Base-by-base conservation (phyloP, 768 basidiomycete species). In the Polyporus arcularius region DNA sequence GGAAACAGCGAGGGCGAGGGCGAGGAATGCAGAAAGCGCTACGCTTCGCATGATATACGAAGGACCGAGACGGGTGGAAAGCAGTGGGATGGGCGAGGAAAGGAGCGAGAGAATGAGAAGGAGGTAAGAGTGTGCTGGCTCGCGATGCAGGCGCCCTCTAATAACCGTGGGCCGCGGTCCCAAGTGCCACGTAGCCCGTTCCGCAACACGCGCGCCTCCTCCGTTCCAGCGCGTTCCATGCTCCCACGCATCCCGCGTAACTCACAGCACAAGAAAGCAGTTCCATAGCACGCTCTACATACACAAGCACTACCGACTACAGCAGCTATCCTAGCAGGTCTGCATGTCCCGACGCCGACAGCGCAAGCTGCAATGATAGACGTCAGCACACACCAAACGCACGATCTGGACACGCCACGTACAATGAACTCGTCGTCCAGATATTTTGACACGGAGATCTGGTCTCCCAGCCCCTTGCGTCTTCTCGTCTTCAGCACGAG, bases 401-500 rank as follows among this genome's bases (percentile, higher is more conserved):
- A 14, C 26, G 1, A 48, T 31, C 50, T 53, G 4, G 4, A 53
- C 38, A 54, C 12, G 32, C 15, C 16, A 83, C 89, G 71, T 73
- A 92, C 88, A 79, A 93, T 88, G 81, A 96, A 96, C 80, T 98
- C 96, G 71, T 97, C 94, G 73, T 98, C 96, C 72, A 98, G 74
- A 76, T 97, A 98, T 75, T 97, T 98, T 35, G 95, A 94, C 62
- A 97, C 96, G 8, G 95, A 93, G 64, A 98, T 96, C 76, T 94
- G 92, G 74, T 98, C 96, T 28, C 94, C 94, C 31, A 98, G 84
- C 21, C 97, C 97, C 73, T 99, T 99, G 71, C 97, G 81, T 76
- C 97, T 82, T 60, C 97, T 86, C 18, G 96, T 98, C 79, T 99
- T 99, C 55, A 99, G 80, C 47, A 98, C 95, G 45, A 99, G 82